Evolutionary conservation across 768 basidiomycete species (phyloP), one percentile per base, ranked within the genome.

Genomic region (Russula virescens): DNA sequence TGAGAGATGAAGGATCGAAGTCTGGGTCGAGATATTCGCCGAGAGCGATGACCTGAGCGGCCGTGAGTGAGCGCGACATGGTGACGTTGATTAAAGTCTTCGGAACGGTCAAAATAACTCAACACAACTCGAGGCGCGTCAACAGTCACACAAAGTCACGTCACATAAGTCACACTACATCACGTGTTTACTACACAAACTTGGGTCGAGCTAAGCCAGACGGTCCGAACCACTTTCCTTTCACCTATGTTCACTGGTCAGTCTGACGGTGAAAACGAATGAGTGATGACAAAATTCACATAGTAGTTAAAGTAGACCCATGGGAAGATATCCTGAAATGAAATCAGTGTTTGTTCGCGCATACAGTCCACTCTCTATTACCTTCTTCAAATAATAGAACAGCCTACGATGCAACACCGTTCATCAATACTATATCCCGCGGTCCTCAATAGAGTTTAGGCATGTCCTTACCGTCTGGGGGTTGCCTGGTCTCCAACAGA

Each of bases 1-100:
- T 94, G 58, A 94, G 81, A 2, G 81, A 74, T 1, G 80, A 65
- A 19, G 92, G 85, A 67, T 94, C 85, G 59, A 92, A 94, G 70
- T 87, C 84, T 11, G 83, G 81, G 63, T 89, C 80, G 63, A 94
- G 84, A 73, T 94, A 94, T 73, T 89, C 83, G 69, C 89, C 92
- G 35, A 80, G 74, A 23, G 73, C 78, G 68, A 94, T 86, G 58
- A 94, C 77, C 73, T 94, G 86, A 2, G 88, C 80, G 31, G 91
- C 79, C n/a, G 89, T 91, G 66, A 90, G 74, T 16, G 72, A 71
- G 65, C 85, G 82, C 70, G 89, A 89, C 89, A 91, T 91, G 71
- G 68, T 69, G 38, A 47, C 1, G 42, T 50, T 52, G 49, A 21
- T 34, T 55, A 45, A 63, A 23, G 38, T 40, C 3, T 53, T 40